Evolutionary conservation across 2,329 filamentous ascomycete species (phyloP), one percentile per base, ranked within the genome.

Genomic region (Aspergillus ustus): DNA sequence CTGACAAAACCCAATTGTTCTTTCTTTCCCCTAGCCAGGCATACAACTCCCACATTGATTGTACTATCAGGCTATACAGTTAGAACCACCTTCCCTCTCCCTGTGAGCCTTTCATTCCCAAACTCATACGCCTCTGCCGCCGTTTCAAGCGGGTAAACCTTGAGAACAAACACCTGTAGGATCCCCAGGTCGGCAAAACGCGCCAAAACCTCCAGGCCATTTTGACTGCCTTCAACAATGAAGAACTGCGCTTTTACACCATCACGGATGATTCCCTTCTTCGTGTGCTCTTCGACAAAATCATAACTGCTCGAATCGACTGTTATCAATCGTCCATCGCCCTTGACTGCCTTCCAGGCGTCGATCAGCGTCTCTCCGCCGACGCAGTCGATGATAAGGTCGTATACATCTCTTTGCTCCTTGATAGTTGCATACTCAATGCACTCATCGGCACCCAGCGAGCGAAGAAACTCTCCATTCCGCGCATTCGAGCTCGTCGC

Each of bases 401-500:
- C 68, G 31, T 67, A 75, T 2, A 17, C 37, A 1, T 52, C 52
- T 7, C 8, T 11, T 2, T 48, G 31, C 0, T 11, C 11, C 4
- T 56, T 54, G 29, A 73, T 31, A 28, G 54, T 40, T 5, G 52
- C 61, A 63, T 80, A 80, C 67, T 80, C 76, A 29, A 80, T 67
- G 2, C 75, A 69, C 49, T 75, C 73, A 59, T 77, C 72, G 3
- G 76, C 79, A 4, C 78, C 78, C 7, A 81, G 70, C 0, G 50
- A 31, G 7, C 57, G 65, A 46, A 77, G 72, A 15, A 79, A 72
- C n/a, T 71, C 64, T 9, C 62, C 63, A 60, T 80, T 80, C 8
- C 70, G 67, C 4, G 25, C 58, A 13, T 70, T 70, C 13, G 77
- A 79, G 50, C 74, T 75, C 3, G 73, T 70, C 8, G 74, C 69